Percentiles rank a stretch among this genome's conserved stretches.
Evolutionary conservation across 495 filamentous ascomycete species (phyloP).

Genomic region (Gamarada debralockiae): DNA sequence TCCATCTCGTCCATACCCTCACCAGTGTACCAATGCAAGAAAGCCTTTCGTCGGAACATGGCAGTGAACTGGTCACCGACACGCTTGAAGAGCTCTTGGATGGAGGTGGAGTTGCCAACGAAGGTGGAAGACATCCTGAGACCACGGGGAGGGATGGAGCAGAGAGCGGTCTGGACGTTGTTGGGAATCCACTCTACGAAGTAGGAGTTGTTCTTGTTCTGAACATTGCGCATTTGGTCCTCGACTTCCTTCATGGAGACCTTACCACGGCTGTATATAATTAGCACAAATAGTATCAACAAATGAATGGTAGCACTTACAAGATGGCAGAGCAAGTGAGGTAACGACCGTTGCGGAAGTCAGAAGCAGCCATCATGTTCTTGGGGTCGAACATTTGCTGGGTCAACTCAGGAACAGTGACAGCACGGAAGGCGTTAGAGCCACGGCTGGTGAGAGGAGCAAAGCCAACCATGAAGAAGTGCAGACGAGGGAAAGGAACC

Average conservation of each 20-base stretch:
- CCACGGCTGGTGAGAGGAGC: conserved; percentile 97
- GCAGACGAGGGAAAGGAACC: conserved; percentile 99
- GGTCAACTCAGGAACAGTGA: conserved; percentile 96
- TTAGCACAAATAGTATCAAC: conserved; percentile 40
- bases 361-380: conserved; percentile 99
- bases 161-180: conserved; percentile 99
- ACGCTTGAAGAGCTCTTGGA: conserved; percentile 99
- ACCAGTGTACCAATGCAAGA: conserved; percentile 99
- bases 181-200: conserved; percentile 99
- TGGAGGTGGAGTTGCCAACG: conserved; percentile 98
- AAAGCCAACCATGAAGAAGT: conserved; percentile 99
- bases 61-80: conserved; percentile 99
- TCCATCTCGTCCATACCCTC: conserved; percentile 99
- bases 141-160: conserved; percentile 96
- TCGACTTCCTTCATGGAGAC: conserved; percentile 99
- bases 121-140: conserved; percentile 99
- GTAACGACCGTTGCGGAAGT: conserved; percentile 99
- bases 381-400: conserved; percentile 99
- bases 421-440: conserved; percentile 91
- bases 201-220: conserved; percentile 99
- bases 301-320: conserved; percentile 15
- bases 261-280: conserved; percentile 70
- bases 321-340: conserved; percentile 99
- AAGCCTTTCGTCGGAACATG: conserved; percentile 99
- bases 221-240: conserved; percentile 99